Percentiles rank a stretch among this genome's conserved stretches.
Evolutionary conservation across 306 rosid species (phyloP).

Genomic region (Herpetospermum pedunculosum): DNA sequence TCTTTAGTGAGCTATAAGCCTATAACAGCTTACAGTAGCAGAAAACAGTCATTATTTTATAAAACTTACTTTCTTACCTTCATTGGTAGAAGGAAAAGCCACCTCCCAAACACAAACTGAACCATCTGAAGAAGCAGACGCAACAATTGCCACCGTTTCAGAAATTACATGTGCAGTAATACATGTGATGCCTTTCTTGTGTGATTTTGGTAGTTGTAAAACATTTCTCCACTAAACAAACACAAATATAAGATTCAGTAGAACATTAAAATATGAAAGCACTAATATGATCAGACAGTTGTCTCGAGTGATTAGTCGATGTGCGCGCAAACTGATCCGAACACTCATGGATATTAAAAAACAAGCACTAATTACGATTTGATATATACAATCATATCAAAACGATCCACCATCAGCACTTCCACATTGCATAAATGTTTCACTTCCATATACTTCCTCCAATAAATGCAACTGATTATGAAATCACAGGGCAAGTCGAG

Average conservation of each 20-base stretch:
- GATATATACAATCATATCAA: background rate
- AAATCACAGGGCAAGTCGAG: background rate
- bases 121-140: conserved; percentile 83
- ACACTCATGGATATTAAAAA: no score
- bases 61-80: conserved; percentile 33
- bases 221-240: conserved; percentile 66
- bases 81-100: conserved; percentile 33
- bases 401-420: background rate
- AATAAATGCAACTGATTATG: background rate
- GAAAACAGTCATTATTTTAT: background rate
- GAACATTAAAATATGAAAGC: conserved; percentile 11
- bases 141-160: conserved; percentile 60
- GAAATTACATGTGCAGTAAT: conserved; percentile 68
- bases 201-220: conserved; percentile 53
- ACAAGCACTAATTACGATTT: no score
- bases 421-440: background rate
- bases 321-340: no score
- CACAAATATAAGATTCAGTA: background rate
- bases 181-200: conserved; percentile 94
- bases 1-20: background rate
- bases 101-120: conserved; percentile 56
- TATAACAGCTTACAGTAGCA: background rate
- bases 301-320: no score
- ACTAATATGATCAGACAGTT: no score
- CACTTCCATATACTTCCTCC: background rate